Percentiles rank a stretch among this genome's conserved stretches.
Conservation (phyloP, 495 filamentous ascomycete species). For the Penicillium soppii region DNA sequence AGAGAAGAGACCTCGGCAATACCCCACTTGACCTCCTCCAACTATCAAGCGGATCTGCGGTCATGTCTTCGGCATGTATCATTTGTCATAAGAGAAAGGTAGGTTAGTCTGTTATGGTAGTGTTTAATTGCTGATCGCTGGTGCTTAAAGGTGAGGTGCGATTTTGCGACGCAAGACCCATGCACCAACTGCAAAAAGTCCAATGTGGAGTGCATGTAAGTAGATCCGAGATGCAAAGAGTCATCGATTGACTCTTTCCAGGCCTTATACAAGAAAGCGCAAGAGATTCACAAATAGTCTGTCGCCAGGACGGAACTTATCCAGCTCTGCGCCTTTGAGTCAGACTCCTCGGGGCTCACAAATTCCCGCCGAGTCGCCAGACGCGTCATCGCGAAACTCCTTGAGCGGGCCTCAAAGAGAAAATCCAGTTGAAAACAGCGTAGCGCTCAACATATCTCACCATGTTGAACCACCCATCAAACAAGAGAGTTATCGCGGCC, state of each 20-base stretch:
- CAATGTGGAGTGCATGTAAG: conserved; percentile 29
- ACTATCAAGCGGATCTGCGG: conserved; percentile 6
- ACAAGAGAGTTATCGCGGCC: conserved; percentile 31
- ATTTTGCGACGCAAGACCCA: conserved; percentile 28
- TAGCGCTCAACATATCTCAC: background rate
- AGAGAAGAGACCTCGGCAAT: conserved; percentile 18
- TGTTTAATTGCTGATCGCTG: background rate
- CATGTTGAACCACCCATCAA: conserved; percentile 25
- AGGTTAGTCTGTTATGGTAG: background rate
- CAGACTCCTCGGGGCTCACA: conserved; percentile 20
- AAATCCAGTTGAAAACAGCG: background rate
- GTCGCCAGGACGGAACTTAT: conserved; percentile 18
- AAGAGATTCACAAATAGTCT: conserved; percentile 32
- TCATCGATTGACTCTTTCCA: background rate
- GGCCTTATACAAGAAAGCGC: conserved; percentile 30
- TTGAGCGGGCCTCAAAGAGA: conserved; percentile 3
- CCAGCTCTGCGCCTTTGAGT: conserved; percentile 17
- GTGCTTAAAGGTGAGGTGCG: conserved; percentile 23
- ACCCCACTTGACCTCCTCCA: conserved; percentile 18
- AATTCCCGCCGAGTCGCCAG: conserved; percentile 15
- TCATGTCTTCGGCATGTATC: conserved; percentile 30
- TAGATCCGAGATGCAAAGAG: background rate
- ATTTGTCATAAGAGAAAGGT: conserved; percentile 34
- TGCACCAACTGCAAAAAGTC: conserved; percentile 32
- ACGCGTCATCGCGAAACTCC: conserved; percentile 1